Percentiles rank a stretch among this genome's conserved stretches.
Conservation (phyloP, 495 filamentous ascomycete genomes). For the Hypoxylon fragiforme region DNA sequence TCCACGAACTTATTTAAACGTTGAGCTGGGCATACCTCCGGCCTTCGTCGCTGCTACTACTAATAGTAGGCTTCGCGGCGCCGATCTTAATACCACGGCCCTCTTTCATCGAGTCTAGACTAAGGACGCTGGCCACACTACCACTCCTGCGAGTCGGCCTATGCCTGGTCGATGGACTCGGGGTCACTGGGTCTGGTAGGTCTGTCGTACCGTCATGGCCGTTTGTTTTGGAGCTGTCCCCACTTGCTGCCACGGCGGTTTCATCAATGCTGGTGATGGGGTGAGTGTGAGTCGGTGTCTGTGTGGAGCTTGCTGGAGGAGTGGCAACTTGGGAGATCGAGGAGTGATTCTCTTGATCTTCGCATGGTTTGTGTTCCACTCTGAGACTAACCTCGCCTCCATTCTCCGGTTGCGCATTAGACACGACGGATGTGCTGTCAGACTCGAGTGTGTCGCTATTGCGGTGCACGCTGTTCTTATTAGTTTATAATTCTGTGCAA, state of each 20-base stretch:
- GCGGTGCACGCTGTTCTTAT: conserved; percentile 19
- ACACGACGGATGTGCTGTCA: conserved; percentile 24
- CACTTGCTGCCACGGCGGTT: conserved; percentile 12
- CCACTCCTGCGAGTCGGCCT: conserved; percentile 19
- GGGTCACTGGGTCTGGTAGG: conserved; percentile 15
- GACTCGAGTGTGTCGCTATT: conserved; percentile 36
- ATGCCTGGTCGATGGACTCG: conserved; percentile 20
- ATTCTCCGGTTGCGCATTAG: conserved; percentile 27
- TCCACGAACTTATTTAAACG: not conserved
- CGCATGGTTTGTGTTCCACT: conserved; percentile 22
- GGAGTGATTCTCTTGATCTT: conserved; percentile 10
- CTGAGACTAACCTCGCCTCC: not conserved
- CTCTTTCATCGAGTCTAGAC: conserved; percentile 31
- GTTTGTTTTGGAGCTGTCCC: not conserved
- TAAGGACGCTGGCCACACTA: conserved; percentile 32
- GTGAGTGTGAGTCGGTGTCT: conserved; percentile 12
- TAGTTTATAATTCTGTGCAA: too few relatives aligned
- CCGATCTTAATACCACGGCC: conserved; percentile 42
- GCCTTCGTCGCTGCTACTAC: conserved; percentile 35
- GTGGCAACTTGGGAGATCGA: conserved; percentile 2
- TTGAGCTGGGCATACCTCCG: conserved; percentile 7
- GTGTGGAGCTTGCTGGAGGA: not conserved
- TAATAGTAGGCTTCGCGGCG: conserved; percentile 32
- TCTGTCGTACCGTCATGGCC: conserved; percentile 11
- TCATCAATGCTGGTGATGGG: conserved; percentile 27